Evolutionary conservation across 495 filamentous ascomycete genomes (phyloP).

Genomic region (Hyaloscypha finlandica): DNA sequence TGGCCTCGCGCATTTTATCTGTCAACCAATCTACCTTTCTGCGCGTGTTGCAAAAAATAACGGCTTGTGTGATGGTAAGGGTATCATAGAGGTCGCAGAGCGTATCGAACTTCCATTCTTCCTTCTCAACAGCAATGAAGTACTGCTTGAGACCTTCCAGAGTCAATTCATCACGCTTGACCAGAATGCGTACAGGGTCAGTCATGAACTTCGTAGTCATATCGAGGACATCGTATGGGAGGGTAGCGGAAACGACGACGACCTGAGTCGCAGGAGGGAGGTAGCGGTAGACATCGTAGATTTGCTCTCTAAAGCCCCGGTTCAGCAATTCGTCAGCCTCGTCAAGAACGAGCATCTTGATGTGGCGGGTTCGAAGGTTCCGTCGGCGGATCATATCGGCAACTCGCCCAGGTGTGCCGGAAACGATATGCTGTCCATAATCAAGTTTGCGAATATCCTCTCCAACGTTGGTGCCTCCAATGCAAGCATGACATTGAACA

Average conservation of each 20-base stretch:
- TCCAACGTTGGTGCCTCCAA: slow-evolving; percentile 95
- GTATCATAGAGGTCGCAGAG: slow-evolving; percentile 99
- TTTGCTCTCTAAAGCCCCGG: slow-evolving; percentile 97
- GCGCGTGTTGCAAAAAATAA: slow-evolving; percentile 99
- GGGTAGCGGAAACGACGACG: slow-evolving; percentile 94
- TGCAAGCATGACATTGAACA: slow-evolving; percentile 97
- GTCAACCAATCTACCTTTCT: slow-evolving; percentile 99
- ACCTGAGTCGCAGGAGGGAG: slow-evolving; percentile 96
- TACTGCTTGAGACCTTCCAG: slow-evolving; percentile 99
- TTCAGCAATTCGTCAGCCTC: slow-evolving; percentile 92
- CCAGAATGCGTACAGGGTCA: slow-evolving; percentile 96
- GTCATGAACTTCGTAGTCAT: slow-evolving; percentile 99
- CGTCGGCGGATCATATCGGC: slow-evolving; percentile 99
- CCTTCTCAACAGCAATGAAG: slow-evolving; percentile 99
- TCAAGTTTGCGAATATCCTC: slow-evolving; percentile 97
- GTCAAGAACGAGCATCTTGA: slow-evolving; percentile 99
- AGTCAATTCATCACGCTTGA: slow-evolving; percentile 99
- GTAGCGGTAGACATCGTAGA: slow-evolving; percentile 98
- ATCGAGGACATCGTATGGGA: slow-evolving; percentile 97
- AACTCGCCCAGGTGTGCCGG: slow-evolving; percentile 92
- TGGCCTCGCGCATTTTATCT: slow-evolving; percentile 96
- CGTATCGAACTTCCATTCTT: slow-evolving; percentile 99
- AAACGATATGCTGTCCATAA: slow-evolving; percentile 95
- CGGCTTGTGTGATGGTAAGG: slow-evolving; percentile 96
- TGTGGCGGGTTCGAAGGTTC: slow-evolving; percentile 86